These are phyloP conservation scores for Colletotrichum agaves DNA, from an alignment of 2,329 filamentous ascomycete genomes.

Conservation along the genomic window DNA sequence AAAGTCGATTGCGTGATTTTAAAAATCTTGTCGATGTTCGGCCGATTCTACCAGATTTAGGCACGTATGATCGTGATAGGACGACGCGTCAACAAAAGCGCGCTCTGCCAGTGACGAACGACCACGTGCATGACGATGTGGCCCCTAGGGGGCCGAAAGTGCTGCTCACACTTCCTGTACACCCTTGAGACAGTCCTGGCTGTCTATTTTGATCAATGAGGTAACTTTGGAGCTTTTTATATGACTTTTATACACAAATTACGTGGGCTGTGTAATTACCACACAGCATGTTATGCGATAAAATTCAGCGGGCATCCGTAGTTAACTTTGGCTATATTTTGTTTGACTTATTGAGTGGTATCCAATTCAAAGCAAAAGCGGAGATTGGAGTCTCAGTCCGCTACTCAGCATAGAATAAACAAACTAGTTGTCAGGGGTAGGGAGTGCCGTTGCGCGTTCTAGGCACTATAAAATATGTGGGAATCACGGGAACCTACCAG, in stretches of 20 bases:
- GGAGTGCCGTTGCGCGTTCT: conserved; percentile 16
- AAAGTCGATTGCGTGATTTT: too few species aligned
- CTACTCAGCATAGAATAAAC: neutral
- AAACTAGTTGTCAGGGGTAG: conserved; percentile 1
- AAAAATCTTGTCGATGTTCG: neutral
- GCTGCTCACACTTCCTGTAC: conserved; percentile 19
- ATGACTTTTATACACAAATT: neutral
- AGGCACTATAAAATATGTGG: neutral
- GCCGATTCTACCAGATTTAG: neutral
- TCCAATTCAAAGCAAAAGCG: too few species aligned
- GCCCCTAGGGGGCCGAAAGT: conserved; percentile 6
- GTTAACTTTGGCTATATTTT: too few species aligned
- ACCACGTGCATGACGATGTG: conserved; percentile 5
- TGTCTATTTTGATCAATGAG: neutral
- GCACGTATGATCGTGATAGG: neutral
- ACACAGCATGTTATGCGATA: too few species aligned
- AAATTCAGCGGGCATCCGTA: too few species aligned
- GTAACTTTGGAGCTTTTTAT: neutral
- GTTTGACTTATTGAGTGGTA: too few species aligned
- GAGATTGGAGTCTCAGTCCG: too few species aligned
- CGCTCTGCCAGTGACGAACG: neutral
- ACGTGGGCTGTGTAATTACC: conserved; percentile 7
- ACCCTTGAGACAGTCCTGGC: neutral
- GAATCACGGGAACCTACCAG: neutral
- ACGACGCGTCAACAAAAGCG: conserved; percentile 18